A percentile compares a stretch with the other conserved stretches of the same genome.
Evolutionary conservation across 2,329 filamentous ascomycete species (phyloP).

Genomic region (Microsporum canis): DNA sequence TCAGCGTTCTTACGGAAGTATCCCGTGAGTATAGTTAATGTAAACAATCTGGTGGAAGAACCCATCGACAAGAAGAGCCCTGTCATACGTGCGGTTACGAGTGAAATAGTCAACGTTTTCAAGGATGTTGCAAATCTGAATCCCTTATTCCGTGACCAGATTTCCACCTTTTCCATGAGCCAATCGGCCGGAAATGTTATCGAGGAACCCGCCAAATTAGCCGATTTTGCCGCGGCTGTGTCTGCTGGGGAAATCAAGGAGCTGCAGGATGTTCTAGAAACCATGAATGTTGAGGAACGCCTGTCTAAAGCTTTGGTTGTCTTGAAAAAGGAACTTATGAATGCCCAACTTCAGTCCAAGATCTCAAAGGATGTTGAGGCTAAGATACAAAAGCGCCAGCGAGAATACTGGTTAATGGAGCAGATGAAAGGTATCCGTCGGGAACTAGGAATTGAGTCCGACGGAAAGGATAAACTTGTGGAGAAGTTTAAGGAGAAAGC

Average conservation of each 20-base stretch:
- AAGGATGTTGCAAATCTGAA: constrained; percentile 94
- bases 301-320: constrained; percentile 85
- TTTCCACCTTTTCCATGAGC: constrained; percentile 92
- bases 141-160: constrained; percentile 90
- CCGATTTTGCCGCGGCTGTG: constrained; percentile 93
- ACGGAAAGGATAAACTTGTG: constrained; percentile 95
- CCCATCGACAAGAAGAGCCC: constrained; percentile 82
- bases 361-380: constrained; percentile 96
- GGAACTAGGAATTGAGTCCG: constrained; percentile 90
- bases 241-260: constrained; percentile 88
- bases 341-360: constrained; percentile 90
- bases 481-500: constrained; percentile 97
- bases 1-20: constrained; percentile 86
- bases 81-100: constrained; percentile 81
- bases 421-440: constrained; percentile 98
- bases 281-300: constrained; percentile 81
- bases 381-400: constrained; percentile 93
- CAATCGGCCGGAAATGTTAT: constrained; percentile 91
- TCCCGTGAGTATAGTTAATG: constrained; percentile 85
- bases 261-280: constrained; percentile 80
- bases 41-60: constrained; percentile 83
- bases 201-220: constrained; percentile 85
- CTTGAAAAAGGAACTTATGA: constrained; percentile 97
- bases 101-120: constrained; percentile 97
- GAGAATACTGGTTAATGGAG: constrained; percentile 98